Evolutionary conservation across 371 early-diverging fungal genomes (phyloP).

Genomic region (Circinella umbellata): DNA sequence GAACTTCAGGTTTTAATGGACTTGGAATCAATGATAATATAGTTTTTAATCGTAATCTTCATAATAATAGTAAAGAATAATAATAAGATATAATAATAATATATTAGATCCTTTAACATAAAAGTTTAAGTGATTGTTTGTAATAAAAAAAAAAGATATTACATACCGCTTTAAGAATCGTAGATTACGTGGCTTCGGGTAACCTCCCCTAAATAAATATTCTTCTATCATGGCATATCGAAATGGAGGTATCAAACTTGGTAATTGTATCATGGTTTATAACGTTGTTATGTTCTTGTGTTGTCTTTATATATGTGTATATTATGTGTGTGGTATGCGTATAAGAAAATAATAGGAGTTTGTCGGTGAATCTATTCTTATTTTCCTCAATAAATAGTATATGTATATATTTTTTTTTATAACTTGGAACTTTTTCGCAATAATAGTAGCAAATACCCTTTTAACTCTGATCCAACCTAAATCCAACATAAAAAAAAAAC

Average conservation of each 20-base stretch:
- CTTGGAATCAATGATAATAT: conserved; percentile 89
- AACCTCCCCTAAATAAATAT: conserved; percentile 84
- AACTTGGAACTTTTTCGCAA: too few species aligned
- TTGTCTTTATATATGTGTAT: too few species aligned
- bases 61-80: too few species aligned
- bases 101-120: too few species aligned
- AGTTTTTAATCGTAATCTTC: conserved; percentile 74
- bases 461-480: not conserved
- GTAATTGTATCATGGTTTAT: conserved; percentile 27
- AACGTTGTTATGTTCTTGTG: not conserved
- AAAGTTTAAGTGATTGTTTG: too few species aligned
- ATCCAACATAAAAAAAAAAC: not conserved
- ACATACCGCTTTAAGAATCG: conserved; percentile 78
- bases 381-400: too few species aligned
- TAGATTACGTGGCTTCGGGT: conserved; percentile 84
- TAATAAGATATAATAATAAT: too few species aligned
- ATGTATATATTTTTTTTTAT: too few species aligned
- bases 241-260: conserved; percentile 82
- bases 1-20: conserved; percentile 63
- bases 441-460: too few species aligned
- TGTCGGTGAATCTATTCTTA: too few species aligned
- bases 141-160: not conserved
- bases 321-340: too few species aligned
- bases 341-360: too few species aligned
- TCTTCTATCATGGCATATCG: conserved; percentile 85